These are phyloP conservation scores for Colletotrichum godetiae DNA, from an alignment of 2,329 filamentous ascomycete species.

Conservation along the genomic window DNA sequence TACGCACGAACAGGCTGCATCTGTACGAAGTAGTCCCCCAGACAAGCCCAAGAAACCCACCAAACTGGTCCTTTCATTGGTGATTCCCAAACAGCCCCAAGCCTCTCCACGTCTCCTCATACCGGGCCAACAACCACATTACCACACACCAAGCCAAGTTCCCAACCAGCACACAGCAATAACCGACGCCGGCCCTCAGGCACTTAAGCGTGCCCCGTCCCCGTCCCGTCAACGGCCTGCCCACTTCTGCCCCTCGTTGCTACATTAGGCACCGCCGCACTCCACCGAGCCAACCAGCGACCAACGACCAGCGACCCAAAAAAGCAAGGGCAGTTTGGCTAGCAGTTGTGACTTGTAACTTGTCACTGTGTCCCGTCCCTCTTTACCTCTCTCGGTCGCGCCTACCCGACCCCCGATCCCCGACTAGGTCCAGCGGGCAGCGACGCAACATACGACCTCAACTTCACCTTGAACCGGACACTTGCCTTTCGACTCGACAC, in stretches of 20 bases:
- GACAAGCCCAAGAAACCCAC: not conserved
- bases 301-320: conserved; percentile 24
- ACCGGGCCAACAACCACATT: not conserved
- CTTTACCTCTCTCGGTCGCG: conserved; percentile 18
- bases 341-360: not conserved
- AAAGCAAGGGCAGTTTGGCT: not conserved
- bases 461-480: conserved; percentile 9
- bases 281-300: conserved; percentile 31
- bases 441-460: conserved; percentile 15
- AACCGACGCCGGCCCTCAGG: not conserved
- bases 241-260: conserved; percentile 35
- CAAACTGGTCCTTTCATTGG: conserved; percentile 10
- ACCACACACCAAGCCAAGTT: not conserved
- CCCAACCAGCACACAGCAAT: not conserved
- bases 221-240: conserved; percentile 13
- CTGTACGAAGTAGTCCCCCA: not conserved
- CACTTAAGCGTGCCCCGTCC: not conserved
- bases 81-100: conserved; percentile 9
- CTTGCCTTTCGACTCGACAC: conserved; percentile 10
- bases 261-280: conserved; percentile 31
- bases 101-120: not conserved
- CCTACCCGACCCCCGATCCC: conserved; percentile 22
- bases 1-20: not conserved
- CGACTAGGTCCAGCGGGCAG: conserved; percentile 14
- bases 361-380: not conserved